These are phyloP conservation scores for Teunomyces stri DNA, from an alignment of 805 yeast species.

Conservation along the genomic window DNA sequence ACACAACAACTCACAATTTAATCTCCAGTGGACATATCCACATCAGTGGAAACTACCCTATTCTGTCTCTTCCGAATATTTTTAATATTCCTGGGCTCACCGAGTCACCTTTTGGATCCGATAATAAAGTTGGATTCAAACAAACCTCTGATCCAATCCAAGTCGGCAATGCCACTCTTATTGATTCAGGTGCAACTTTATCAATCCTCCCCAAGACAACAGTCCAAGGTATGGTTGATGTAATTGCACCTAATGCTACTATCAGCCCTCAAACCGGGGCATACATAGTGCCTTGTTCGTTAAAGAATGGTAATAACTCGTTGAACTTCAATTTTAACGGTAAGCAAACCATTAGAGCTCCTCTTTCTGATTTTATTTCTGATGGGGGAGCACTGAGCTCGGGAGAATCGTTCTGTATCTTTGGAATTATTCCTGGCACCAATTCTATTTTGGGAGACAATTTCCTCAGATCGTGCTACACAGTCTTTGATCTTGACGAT, in stretches of 20 bases:
- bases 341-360: constrained; percentile 11
- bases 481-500: constrained; percentile 26
- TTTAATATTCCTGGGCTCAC: not conserved
- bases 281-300: constrained; percentile 15
- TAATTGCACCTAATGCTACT: constrained; percentile 8
- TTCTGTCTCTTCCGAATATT: not conserved
- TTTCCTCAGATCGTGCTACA: constrained; percentile 25
- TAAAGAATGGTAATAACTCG: constrained; percentile 9
- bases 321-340: constrained; percentile 11
- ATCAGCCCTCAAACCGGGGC: constrained; percentile 6
- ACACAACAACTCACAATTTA: too few species aligned
- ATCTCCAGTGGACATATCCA: too few species aligned
- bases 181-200: constrained; percentile 62
- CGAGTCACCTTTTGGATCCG: not conserved
- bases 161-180: constrained; percentile 25
- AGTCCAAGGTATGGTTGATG: constrained; percentile 5
- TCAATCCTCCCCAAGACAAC: constrained; percentile 40
- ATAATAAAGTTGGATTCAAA: not conserved
- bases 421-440: constrained; percentile 13
- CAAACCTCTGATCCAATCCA: constrained; percentile 1
- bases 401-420: constrained; percentile 8
- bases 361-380: constrained; percentile 12
- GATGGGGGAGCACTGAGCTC: constrained; percentile 10
- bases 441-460: constrained; percentile 24
- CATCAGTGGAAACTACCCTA: too few species aligned